phyloP scores from a whole-genome alignment of 2,329 filamentous ascomycete genomes.

The Helminthosporium solani region DNA sequence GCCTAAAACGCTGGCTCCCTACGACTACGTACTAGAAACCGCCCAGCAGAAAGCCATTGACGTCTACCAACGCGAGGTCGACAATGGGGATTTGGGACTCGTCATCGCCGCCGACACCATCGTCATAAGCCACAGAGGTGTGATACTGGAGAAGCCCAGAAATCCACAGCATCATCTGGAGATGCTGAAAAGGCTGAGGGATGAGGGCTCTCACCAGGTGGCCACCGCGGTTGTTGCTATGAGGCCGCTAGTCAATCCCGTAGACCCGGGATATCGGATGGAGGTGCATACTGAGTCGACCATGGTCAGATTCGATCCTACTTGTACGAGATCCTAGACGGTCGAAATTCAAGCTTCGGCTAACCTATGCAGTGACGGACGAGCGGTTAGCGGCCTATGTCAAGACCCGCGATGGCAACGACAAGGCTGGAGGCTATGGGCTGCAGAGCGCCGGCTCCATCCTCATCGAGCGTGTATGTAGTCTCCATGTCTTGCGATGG shows the following conservation, averaged over 20 bases:
- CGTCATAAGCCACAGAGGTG: conserved; percentile 72
- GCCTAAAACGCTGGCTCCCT: conserved; percentile 81
- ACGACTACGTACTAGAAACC: conserved; percentile 88
- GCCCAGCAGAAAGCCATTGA: conserved; percentile 79
- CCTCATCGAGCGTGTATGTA: conserved; percentile 66
- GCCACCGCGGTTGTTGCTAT: conserved; percentile 85
- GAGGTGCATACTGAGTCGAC: conserved; percentile 87
- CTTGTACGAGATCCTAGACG: conserved; percentile 35
- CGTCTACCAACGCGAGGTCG: conserved; percentile 64
- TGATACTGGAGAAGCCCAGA: conserved; percentile 87
- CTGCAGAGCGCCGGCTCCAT: conserved; percentile 87
- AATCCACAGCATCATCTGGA: conserved; percentile 76
- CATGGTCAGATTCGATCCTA: conserved; percentile 77
- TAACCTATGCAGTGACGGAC: conserved; percentile 59
- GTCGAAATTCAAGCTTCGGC: neutral
- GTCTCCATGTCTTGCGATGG: too few relatives aligned
- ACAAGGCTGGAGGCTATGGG: conserved; percentile 96
- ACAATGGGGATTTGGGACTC: conserved; percentile 73
- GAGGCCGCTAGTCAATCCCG: conserved; percentile 75
- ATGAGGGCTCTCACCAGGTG: conserved; percentile 75
- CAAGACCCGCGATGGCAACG: conserved; percentile 82
- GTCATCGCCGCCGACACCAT: conserved; percentile 91
- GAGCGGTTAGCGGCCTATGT: conserved; percentile 81
- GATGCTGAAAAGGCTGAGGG: conserved; percentile 81
- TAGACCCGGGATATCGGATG: conserved; percentile 81